Evolutionary conservation across 306 rosid genomes (phyloP), one percentile per base, ranked within the genome.

Genomic region (Cucurbita pepo): DNA sequence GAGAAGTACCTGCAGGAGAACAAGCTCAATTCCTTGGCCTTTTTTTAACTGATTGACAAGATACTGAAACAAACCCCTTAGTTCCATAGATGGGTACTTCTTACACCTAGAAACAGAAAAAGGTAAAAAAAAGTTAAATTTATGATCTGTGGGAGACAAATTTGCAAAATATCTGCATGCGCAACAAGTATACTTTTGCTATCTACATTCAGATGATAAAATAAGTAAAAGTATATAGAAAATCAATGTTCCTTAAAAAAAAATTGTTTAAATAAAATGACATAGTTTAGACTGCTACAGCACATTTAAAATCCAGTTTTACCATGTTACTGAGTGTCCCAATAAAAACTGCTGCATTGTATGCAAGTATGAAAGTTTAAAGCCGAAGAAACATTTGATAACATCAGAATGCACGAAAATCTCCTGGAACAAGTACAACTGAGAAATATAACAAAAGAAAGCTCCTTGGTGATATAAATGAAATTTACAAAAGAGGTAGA

Each of bases 11-110:
- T 94, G 97, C 70, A 94, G 83, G 66, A 94, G 90, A 81, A 94
- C 90, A 75, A 94, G 97, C 85, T 91, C 99, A 75, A 91, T 89
- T 75, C 99, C 99, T 76, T 83, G 89, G 41, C 99, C 97, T 83
- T 88, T 94, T 76, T 94, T 91, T 77, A 94, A 77, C 85, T 91
- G 99, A 77, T 94, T 94, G 75, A 94, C 95, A 65, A 94, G 97
- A 86, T 91, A 94, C 86, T 94, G 99, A 90, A 91, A 91, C 77
- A 94, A 97, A 74, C 99, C 97, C 80, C 96, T 87, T 78, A 94
- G 82, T 72, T 94, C 99, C 99, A 94, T 94, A 53, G 99, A 94
- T 37, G 99, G 99, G 78, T 94, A 94, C 86, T 94, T 94, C 78
- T 94, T 94, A 80, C 99, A 94, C 87, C 99, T 94, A 78, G 25